Base-by-base conservation (phyloP, 176 grass and related monocot genomes). In the Dendrocalamus sinicus region DNA sequence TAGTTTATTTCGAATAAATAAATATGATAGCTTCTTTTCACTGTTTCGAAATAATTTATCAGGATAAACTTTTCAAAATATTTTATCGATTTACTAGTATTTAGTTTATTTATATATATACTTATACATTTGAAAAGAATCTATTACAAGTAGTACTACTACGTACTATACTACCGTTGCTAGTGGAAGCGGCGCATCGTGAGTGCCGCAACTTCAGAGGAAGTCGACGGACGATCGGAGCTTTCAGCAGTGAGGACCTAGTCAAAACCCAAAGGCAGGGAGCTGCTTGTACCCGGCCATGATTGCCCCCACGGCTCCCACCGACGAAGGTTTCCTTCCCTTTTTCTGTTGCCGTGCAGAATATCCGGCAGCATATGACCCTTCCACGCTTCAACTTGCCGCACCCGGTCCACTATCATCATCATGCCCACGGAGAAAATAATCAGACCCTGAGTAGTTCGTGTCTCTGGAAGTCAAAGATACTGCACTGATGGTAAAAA, bases 281-380 rank as follows among this genome's bases (percentile, higher is more conserved):
- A 15, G 13, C 48, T 1, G 46, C 0, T 60, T 60, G 51, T 62
- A 76, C 24, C 12, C 51, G 5, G 41, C 26, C 74, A 83, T 78
- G 23, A 79, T 83, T 44, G 28, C 74, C 22, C 32, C 60, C 84
- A 35, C 32, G 32, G 32, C 32, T 32, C 32, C 32, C 32, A 83
- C 89, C 74, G 28, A 19, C 19, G 35, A 39, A 19, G 3, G 15
- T 23, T 79, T 61, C 16, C 6, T 58, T 6, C 8, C 5, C 6
- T 4, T 5, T 28, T 37, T 60, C 73, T 64, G 16, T 45, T 17
- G 66, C 54, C 55, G 65, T 39, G 66, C 73, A 54, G 84, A 83
- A 87, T 83, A 83, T 87, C 89, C 50, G 2, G 35, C 11, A 71
- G 88, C 77, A 90, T 90, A 90, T 66, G 43, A 81, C 77, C 41